These are phyloP conservation scores for Hortiboletus rubellus DNA, from an alignment of 1,284 basidiomycete genomes.

Conservation along the genomic window DNA sequence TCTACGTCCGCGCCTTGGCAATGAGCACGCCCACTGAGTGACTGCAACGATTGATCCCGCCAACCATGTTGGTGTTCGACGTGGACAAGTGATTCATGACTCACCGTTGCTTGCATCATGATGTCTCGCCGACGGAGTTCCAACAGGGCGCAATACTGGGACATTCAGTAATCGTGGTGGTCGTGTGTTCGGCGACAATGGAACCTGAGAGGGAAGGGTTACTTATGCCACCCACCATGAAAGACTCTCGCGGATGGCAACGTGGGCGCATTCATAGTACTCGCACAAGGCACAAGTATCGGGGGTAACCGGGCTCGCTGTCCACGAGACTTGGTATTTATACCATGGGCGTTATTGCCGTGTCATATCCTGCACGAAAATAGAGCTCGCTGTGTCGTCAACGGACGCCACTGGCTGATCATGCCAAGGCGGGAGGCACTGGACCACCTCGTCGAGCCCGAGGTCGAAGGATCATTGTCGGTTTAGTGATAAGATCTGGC, in stretches of 20 bases:
- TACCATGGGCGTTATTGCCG: not conserved
- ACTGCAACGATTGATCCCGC: not conserved
- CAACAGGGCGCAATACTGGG: not conserved
- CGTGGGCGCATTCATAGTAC: constrained; percentile 9
- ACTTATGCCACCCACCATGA: constrained; percentile 3
- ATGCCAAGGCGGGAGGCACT: not conserved
- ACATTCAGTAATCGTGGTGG: not conserved
- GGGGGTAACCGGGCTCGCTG: not conserved
- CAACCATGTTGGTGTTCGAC: constrained; percentile 1
- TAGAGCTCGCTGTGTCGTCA: not conserved
- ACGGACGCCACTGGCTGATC: not conserved
- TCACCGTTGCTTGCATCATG: not conserved
- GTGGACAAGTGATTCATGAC: not conserved
- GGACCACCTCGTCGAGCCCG: not conserved
- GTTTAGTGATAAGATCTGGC: not conserved
- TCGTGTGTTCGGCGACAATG: not conserved
- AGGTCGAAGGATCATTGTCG: not conserved
- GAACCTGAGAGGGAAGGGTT: not conserved
- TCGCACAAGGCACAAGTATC: not conserved
- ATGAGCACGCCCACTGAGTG: not conserved
- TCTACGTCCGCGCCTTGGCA: not conserved
- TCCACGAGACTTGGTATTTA: constrained; percentile 5
- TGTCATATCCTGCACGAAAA: not conserved
- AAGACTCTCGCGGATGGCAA: not conserved
- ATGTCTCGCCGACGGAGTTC: not conserved